Conservation (phyloP, 1,284 basidiomycete species). For the Cutaneotrichosporon dermatis region DNA sequence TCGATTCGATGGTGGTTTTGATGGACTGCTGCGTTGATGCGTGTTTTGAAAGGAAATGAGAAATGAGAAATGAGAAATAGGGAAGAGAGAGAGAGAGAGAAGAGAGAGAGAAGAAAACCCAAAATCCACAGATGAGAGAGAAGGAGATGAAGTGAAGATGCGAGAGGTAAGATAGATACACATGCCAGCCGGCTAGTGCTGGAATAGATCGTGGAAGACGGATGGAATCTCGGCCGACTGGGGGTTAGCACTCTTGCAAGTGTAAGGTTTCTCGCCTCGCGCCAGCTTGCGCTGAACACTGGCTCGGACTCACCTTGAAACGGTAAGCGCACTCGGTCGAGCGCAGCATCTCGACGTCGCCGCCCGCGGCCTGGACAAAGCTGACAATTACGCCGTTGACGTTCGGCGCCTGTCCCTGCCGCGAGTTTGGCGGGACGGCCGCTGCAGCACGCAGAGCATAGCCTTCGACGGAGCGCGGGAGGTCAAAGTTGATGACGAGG, state of each 20-base stretch:
- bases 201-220: constrained; percentile 47
- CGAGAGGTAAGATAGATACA: background rate
- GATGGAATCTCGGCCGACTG: constrained; percentile 46
- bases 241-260: too few species aligned
- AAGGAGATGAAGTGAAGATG: background rate
- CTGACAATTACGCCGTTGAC: constrained; percentile 69
- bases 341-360: constrained; percentile 94
- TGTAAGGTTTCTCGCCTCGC: too few species aligned
- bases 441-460: constrained; percentile 66
- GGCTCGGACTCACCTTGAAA: constrained; percentile 52
- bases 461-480: constrained; percentile 92
- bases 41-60: background rate
- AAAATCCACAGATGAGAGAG: constrained; percentile 2
- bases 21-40: too few species aligned
- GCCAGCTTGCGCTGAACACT: too few species aligned
- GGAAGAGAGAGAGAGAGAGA: background rate
- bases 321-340: constrained; percentile 97
- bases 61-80: background rate
- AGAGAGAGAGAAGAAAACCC: background rate
- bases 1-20: too few species aligned
- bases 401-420: constrained; percentile 54
- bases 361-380: constrained; percentile 92
- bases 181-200: constrained; percentile 23
- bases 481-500: constrained; percentile 88
- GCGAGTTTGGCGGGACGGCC: constrained; percentile 33